Evolutionary conservation across 2,329 filamentous ascomycete genomes (phyloP).

Genomic region (Penicillium sp.): DNA sequence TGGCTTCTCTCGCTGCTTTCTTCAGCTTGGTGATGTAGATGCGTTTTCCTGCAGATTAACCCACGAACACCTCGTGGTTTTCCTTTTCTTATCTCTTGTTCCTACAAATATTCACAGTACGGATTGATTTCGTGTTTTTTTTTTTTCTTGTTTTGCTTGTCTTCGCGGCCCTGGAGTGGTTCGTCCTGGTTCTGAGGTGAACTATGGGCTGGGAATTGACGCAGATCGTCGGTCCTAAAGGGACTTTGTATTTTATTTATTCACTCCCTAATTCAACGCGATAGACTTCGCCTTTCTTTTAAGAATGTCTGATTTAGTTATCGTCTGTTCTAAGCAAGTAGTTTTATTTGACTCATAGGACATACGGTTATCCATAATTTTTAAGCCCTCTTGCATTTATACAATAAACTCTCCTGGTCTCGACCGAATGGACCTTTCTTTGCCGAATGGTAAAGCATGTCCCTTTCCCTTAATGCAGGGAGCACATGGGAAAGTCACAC

Average conservation of each 20-base stretch:
- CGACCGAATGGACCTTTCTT: too few species aligned
- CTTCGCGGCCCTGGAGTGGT: not conserved
- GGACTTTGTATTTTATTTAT: slow-evolving; percentile 15
- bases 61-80: not conserved
- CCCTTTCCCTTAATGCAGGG: too few species aligned
- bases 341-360: too few species aligned
- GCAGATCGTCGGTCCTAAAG: not conserved
- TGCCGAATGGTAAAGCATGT: too few species aligned
- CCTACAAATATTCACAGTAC: slow-evolving; percentile 6
- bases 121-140: not conserved
- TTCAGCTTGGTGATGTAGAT: slow-evolving; percentile 13
- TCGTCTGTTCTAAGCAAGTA: not conserved
- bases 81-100: not conserved
- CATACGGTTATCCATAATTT: too few species aligned
- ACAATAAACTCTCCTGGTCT: too few species aligned
- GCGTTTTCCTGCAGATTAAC: not conserved
- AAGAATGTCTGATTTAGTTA: too few species aligned
- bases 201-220: slow-evolving; percentile 3
- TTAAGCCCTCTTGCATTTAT: too few species aligned
- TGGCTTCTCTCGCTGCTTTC: slow-evolving; percentile 14
- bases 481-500: too few species aligned
- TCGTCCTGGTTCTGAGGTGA: not conserved
- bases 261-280: slow-evolving; percentile 12
- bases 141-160: not conserved
- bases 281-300: slow-evolving; percentile 14